A percentile compares a stretch with the other conserved stretches of the same genome.
These are phyloP conservation scores for Saturnispora zaruensis DNA, from an alignment of 805 yeast species.

Conservation along the genomic window DNA sequence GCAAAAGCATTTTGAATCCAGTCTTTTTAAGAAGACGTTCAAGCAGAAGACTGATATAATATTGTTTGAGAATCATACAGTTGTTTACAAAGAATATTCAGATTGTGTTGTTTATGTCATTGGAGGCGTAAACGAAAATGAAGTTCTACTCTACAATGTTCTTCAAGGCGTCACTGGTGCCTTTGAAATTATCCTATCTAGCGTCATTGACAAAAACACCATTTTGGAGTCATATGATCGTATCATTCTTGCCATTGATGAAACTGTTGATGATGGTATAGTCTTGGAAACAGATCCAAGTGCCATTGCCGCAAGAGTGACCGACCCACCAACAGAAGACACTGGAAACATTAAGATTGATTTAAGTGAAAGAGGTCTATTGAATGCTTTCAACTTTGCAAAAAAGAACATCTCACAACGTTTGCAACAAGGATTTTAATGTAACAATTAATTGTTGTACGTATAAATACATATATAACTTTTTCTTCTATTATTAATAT, in stretches of 20 bases:
- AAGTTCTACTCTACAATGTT: slow-evolving; percentile 65
- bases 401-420: slow-evolving; percentile 50
- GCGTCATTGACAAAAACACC: slow-evolving; percentile 67
- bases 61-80: slow-evolving; percentile 67
- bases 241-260: slow-evolving; percentile 81
- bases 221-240: slow-evolving; percentile 78
- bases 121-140: slow-evolving; percentile 78
- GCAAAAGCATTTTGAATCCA: slow-evolving; percentile 70
- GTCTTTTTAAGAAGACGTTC: slow-evolving; percentile 64
- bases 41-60: slow-evolving; percentile 75
- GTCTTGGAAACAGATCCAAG: slow-evolving; percentile 84
- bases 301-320: slow-evolving; percentile 81
- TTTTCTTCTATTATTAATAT: neutral
- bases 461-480: neutral
- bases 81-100: slow-evolving; percentile 78
- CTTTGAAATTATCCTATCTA: slow-evolving; percentile 62
- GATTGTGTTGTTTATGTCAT: slow-evolving; percentile 68
- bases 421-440: slow-evolving; percentile 32
- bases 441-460: neutral
- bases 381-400: slow-evolving; percentile 84
- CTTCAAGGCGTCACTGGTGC: slow-evolving; percentile 75
- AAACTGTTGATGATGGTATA: slow-evolving; percentile 88
- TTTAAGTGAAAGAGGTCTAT: slow-evolving; percentile 63
- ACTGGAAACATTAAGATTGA: slow-evolving; percentile 51
- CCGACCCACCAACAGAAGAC: slow-evolving; percentile 76